Evolutionary conservation across 1,284 basidiomycete genomes (phyloP), one percentile per base, ranked within the genome.

Genomic region (Sparassis latifolia): DNA sequence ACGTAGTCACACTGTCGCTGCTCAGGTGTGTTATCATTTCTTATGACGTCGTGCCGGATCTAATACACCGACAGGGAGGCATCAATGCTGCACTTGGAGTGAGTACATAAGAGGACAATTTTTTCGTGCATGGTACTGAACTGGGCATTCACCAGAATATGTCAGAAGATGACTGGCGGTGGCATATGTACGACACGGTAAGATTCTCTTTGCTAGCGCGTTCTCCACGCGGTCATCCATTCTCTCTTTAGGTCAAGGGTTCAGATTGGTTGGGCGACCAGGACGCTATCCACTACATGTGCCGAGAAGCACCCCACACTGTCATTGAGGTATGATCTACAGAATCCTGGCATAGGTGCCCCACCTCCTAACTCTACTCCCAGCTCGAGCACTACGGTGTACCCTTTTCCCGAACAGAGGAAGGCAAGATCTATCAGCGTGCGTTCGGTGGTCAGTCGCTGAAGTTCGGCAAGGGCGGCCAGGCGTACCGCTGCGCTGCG

Each of bases 191-290:
- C 71, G 95, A 98, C 73, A 99, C 96, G 51, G 96, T 89, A 65
- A 61, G 82, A 42, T 29, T 42, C n/a, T 44, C 10, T 51, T 33
- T 32, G 6, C 33, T 42, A 33, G 44, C 39, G 4, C 12, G 47
- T 10, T 30, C 46, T 28, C 50, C 37, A 50, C 54, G 20, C 35
- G 35, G 35, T 38, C 7, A 35, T 54, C 62, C 32, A 59, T 47
- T 37, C n/a, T 50, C 42, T 47, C 35, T 56, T 44, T 57, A 90
- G 87, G 89, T 99, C 58, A 99, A 99, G 79, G 97, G 97, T 58
- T 97, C 95, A 50, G 97, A 99, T 75, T 99, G 96, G 96, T 86
- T 99, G 50, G 97, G 97, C 72, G 97, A 99, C 77, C 97, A 99
- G 75, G 96, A 99, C 67, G 96, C 95, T 51, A 97, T 98, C 64